Conservation (phyloP, 768 basidiomycete genomes). For the Dioszegia hungarica region DNA sequence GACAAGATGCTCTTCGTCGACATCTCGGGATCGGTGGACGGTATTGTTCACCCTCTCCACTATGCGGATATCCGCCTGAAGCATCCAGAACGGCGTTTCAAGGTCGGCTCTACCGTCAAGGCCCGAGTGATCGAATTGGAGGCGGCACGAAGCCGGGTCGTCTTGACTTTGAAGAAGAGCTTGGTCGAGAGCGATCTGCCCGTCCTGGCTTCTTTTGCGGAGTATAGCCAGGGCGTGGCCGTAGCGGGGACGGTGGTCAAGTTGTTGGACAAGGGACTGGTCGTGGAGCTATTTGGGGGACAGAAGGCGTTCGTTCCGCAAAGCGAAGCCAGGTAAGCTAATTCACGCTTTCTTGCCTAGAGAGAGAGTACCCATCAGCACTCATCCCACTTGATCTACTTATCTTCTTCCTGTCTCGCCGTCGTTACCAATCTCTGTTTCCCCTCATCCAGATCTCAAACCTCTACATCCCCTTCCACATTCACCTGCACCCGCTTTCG, state of each 20-base stretch:
- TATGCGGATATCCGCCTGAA: conserved; percentile 93
- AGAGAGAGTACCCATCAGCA: no score
- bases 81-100: conserved; percentile 87
- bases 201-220: conserved; percentile 61
- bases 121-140: conserved; percentile 82
- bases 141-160: conserved; percentile 70
- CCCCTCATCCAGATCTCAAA: no score
- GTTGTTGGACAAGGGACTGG: conserved; percentile 68
- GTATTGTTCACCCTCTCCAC: conserved; percentile 88
- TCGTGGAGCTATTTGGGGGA: conserved; percentile 88
- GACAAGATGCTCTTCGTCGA: conserved; percentile 78
- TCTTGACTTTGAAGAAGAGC: conserved; percentile 85
- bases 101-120: conserved; percentile 72
- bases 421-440: no score
- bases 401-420: no score
- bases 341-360: no score
- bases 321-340: conserved; percentile 69
- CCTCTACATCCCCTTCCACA: no score
- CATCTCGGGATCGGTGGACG: conserved; percentile 80
- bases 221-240: conserved; percentile 65
- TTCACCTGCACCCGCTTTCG: no score
- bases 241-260: conserved; percentile 80
- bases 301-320: conserved; percentile 74
- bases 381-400: no score
- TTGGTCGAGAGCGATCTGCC: conserved; percentile 75